These are phyloP conservation scores for Salix suchowensis DNA, from an alignment of 345 rosid genomes.

Conservation along the genomic window DNA sequence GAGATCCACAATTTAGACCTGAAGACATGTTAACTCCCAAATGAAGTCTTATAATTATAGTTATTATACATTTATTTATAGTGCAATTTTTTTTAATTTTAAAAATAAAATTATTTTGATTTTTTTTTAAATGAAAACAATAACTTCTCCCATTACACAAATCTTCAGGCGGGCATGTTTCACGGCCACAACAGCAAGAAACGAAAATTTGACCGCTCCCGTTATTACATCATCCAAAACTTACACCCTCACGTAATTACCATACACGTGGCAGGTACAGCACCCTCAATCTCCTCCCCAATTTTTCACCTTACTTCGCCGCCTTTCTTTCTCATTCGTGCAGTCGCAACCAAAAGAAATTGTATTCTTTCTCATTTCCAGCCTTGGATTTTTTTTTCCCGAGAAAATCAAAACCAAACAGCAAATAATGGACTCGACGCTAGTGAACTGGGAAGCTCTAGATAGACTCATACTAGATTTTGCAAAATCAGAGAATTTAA, in stretches of 20 bases:
- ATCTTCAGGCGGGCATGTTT: no score
- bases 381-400: slow-evolving; percentile 1
- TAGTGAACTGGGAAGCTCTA: slow-evolving; percentile 89
- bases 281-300: slow-evolving; percentile 8
- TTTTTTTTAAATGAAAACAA: no score
- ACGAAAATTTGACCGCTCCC: not conserved
- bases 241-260: not conserved
- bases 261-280: slow-evolving; percentile 31
- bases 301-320: slow-evolving; percentile 22
- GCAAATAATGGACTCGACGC: slow-evolving; percentile 48
- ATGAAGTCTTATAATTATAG: no score
- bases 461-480: slow-evolving; percentile 79
- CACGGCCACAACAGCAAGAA: no score
- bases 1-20: no score
- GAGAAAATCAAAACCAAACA: slow-evolving; percentile 12
- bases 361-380: not conserved
- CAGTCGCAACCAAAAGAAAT: not conserved
- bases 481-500: slow-evolving; percentile 73
- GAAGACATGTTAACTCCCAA: no score
- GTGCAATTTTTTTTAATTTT: no score
- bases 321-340: slow-evolving; percentile 8
- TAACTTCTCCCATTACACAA: no score
- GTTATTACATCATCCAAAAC: not conserved
- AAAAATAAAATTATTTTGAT: no score
- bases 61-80: no score